Evolutionary conservation across 192 early-diverging fungal species (phyloP), one percentile per base, ranked within the genome.

Genomic region (Linnemannia zychae): DNA sequence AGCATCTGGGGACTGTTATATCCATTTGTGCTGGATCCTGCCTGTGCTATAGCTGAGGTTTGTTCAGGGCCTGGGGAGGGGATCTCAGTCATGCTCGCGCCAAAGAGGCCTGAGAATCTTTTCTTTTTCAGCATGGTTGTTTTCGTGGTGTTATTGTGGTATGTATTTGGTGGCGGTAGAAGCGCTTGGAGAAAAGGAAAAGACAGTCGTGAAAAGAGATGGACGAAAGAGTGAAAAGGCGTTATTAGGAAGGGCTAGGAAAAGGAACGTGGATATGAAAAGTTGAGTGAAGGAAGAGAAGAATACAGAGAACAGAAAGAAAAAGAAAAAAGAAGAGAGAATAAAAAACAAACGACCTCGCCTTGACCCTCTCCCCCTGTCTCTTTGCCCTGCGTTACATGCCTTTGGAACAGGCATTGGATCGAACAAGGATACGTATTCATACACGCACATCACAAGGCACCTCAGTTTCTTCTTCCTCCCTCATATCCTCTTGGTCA

Each of bases 71-170:
- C 73, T 22, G 82, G 82, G 0, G 82, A 84, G 16, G 82, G 82
- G 31, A 84, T 84, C 22, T 84, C 82, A 1, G 82, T 79, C 72
- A 84, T 78, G 34, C 72, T 49, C 38, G 67, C 34, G 1, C 82
- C 82, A 75, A 84, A 84, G 0, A 84, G 73, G 11, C 82, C 82
- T 0, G 82, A 84, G 73, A 84, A 84, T 20, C 82, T 46, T 50
- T 84, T 84, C 66, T 84, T 84, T 47, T 84, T 84, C 9, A 84
- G 37, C 82, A 84, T 4, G 13, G 75, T 7, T 48, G 22, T 67
- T 24, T 3, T 46, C 3, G 17, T 65, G 31, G 48, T 33, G 24
- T 48, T n/a, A 5, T 7, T 20, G 48, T 37, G 28, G 31, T 34
- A 7, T 7, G 36, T 9, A 0, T 47, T 7, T 17, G 49, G n/a